A percentile compares a stretch with the other conserved stretches of the same genome.
phyloP scores from a whole-genome alignment of 768 basidiomycete genomes.

The Cytidiella melzeri region DNA sequence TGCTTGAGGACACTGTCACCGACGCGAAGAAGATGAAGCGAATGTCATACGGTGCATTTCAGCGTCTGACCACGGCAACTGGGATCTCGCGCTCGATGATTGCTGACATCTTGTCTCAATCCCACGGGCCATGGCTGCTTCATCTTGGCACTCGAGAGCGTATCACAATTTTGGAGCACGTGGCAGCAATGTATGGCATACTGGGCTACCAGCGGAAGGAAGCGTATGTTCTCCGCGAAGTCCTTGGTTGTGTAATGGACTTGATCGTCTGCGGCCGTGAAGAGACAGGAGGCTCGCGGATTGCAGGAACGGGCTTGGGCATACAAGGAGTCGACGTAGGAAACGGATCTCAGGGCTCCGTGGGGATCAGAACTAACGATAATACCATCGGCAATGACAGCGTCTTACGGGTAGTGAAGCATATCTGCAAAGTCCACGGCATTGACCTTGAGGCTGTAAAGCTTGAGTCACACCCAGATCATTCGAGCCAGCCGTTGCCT shows the following conservation, averaged over 20 bases:
- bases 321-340: slow-evolving; percentile 39
- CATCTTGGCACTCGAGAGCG: slow-evolving; percentile 75
- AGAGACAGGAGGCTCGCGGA: slow-evolving; percentile 47
- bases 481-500: neutral
- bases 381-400: slow-evolving; percentile 76
- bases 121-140: slow-evolving; percentile 84
- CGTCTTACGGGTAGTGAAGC: slow-evolving; percentile 65
- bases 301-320: slow-evolving; percentile 39
- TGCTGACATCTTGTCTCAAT: slow-evolving; percentile 55
- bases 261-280: slow-evolving; percentile 81
- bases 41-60: slow-evolving; percentile 43
- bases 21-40: slow-evolving; percentile 10
- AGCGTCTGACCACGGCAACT: slow-evolving; percentile 62
- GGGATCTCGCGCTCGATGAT: slow-evolving; percentile 68
- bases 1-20: slow-evolving; percentile 39
- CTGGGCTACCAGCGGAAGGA: slow-evolving; percentile 87
- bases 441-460: slow-evolving; percentile 71
- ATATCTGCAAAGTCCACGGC: slow-evolving; percentile 75
- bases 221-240: slow-evolving; percentile 77
- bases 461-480: slow-evolving; percentile 8
- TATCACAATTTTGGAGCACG: slow-evolving; percentile 59
- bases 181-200: slow-evolving; percentile 71
- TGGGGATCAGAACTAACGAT: slow-evolving; percentile 72
- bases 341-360: slow-evolving; percentile 35
- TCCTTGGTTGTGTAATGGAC: slow-evolving; percentile 80